Evolutionary conservation across 345 rosid genomes (phyloP), one percentile per base, ranked within the genome.

Genomic region (Salix caprea): DNA sequence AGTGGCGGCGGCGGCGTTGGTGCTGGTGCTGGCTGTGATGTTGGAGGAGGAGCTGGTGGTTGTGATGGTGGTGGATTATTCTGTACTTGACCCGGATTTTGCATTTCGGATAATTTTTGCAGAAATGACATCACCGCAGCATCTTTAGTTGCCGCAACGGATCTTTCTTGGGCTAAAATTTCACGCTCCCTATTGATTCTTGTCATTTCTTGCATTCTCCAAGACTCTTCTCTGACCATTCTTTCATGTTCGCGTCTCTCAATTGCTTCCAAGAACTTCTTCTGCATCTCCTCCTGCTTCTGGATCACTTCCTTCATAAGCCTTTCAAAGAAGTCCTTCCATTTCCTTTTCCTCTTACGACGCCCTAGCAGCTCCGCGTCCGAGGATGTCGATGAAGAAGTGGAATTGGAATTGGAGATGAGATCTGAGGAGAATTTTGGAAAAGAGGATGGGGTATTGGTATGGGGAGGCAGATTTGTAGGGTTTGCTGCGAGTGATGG

Each of bases 281-380:
- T 88, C 80, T 94, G 98, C 87, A 92, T 85, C 64, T 85, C 89
- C 67, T 92, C 96, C 71, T 94, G 97, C 81, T 87, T 91, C 64
- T 85, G 81, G 16, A 86, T 82, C 42, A 94, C 93, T 67, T 89
- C 91, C 81, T 77, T 88, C 91, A 86, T 89, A 32, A 94, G 50
- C 83, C 90, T 60, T 85, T 87, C 91, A 26, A 92, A 90, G 69
- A 88, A 89, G 26, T 80, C 89, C 88, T 87, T 92, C 96, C 97
- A 91, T 67, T 85, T 92, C 75, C 84, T 86, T 85, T 87, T 91
- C 73, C 82, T 88, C 46, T 79, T 82, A 34, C 78, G 70, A 54
- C 80, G 74, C 60, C 76, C 88, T 24, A 70, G 80, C 15, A 78
- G 75, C 21, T 84, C 88, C 67, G 81, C 81, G 4, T 92, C 95